Evolutionary conservation across 2,329 filamentous ascomycete genomes (phyloP).

Genomic region (Trichoderma sp.): DNA sequence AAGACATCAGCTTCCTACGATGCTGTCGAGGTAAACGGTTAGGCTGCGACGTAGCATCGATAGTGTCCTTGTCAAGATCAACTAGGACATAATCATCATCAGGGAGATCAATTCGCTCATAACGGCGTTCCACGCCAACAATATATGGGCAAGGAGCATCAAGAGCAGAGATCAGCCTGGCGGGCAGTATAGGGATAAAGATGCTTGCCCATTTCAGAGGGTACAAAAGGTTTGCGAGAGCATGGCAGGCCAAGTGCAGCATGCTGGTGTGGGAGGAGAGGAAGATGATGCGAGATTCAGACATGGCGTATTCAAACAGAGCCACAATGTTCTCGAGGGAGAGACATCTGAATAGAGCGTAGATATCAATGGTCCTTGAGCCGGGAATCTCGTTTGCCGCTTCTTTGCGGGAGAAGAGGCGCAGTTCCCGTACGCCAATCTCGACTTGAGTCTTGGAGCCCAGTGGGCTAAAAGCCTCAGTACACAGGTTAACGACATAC

Average conservation of each 20-base stretch:
- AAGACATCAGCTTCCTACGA: constrained; percentile 80
- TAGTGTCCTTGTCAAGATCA: constrained; percentile 85
- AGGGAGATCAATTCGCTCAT: constrained; percentile 80
- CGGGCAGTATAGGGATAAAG: constrained; percentile 87
- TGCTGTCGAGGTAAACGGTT: constrained; percentile 80
- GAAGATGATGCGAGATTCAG: constrained; percentile 93
- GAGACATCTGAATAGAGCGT: constrained; percentile 84
- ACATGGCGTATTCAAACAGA: constrained; percentile 87
- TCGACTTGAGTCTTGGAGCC: constrained; percentile 96
- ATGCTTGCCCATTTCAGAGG: constrained; percentile 91
- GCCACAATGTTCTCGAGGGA: constrained; percentile 90
- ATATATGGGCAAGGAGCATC: constrained; percentile 97
- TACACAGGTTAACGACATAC: constrained; percentile 95
- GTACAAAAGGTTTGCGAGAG: constrained; percentile 81
- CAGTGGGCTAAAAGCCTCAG: constrained; percentile 87
- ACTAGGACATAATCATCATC: constrained; percentile 95
- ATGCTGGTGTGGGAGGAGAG: constrained; percentile 94
- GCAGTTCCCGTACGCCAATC: constrained; percentile 81
- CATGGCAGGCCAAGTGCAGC: constrained; percentile 88
- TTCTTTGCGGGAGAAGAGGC: constrained; percentile 89
- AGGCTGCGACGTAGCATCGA: constrained; percentile 80
- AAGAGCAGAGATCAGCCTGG: constrained; percentile 81
- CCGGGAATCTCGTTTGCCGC: constrained; percentile 90
- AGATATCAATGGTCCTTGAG: constrained; percentile 86
- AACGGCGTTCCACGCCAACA: constrained; percentile 89